Evolutionary conservation across 208 protist genomes (phyloP), one percentile per base, ranked within the genome.

Genomic region (Leishmania turanica): DNA sequence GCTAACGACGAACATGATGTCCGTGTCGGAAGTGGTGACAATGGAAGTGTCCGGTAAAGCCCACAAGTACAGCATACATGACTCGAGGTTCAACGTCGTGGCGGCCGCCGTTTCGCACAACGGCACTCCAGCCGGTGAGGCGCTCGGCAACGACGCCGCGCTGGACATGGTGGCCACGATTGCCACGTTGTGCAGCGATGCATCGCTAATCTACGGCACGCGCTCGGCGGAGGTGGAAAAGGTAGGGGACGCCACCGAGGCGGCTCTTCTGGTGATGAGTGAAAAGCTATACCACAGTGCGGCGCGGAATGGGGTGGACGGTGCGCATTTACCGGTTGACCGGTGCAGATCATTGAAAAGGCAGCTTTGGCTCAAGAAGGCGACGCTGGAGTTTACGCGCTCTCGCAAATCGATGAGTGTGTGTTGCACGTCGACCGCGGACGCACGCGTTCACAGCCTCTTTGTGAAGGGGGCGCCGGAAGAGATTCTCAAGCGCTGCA

Each of bases 1-100:
- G 0, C 91, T 99, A 51, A 99, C 99, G 17, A 99, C 96, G 21
- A 99, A 99, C 86, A 95, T 98, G 86, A 99, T 99, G 99, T 95
- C 96, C 24, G 98, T 99, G 17, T 45, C 88, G 27, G 73, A 95
- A 31, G 83, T 96, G 6, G 84, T 87, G 45, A 97, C 94, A 2
- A 31, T 93, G 15, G 66, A 85, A 2, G 3, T 64, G 0, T 31
- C 81, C 45, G 69, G 56, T 8, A 78, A 56, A 1, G 4, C 86
- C 3, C n/a, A 69, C 31, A 78, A 76, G n/a, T 96, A 96, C 74
- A 31, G 81, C 27, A 69, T 96, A 6, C 82, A 88, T 49, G 89
- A 95, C 70, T 92, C 91, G 7, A 86, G 85, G 71, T 89, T 89
- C 70, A 89, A 96, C 42, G 62, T 93, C 24, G 66, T 89, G 11